Conservation (phyloP, 768 basidiomycete species). For the Podaxis sp. region DNA sequence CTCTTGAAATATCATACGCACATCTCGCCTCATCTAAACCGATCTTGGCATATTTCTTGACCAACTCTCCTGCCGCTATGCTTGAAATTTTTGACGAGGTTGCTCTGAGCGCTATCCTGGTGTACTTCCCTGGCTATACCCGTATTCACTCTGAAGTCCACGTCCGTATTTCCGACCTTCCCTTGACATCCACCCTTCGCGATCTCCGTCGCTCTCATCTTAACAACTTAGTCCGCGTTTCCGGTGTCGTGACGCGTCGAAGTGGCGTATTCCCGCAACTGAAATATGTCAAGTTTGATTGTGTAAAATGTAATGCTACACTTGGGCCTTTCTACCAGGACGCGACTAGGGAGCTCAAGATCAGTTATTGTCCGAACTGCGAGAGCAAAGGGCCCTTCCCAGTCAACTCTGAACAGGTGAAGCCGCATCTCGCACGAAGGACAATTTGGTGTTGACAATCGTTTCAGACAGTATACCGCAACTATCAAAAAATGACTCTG, state of each 20-base stretch:
- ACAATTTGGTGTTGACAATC: background rate
- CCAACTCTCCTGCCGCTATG: slow-evolving; percentile 92
- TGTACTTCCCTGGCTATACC: slow-evolving; percentile 94
- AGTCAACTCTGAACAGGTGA: slow-evolving; percentile 93
- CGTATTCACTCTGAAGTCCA: slow-evolving; percentile 98
- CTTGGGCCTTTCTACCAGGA: slow-evolving; percentile 99
- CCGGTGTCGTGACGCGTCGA: slow-evolving; percentile 93
- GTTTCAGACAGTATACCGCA: slow-evolving; percentile 89
- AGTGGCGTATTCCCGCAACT: slow-evolving; percentile 99
- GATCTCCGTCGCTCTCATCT: slow-evolving; percentile 91
- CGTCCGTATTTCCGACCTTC: slow-evolving; percentile 93
- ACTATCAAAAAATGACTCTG: slow-evolving; percentile 98
- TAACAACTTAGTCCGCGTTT: slow-evolving; percentile 93
- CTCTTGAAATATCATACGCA: slow-evolving; percentile 95
- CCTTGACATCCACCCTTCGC: slow-evolving; percentile 84
- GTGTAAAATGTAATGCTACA: slow-evolving; percentile 89
- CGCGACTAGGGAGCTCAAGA: slow-evolving; percentile 88
- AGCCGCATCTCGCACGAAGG: slow-evolving; percentile 15
- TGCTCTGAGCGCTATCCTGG: slow-evolving; percentile 89
- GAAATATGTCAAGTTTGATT: slow-evolving; percentile 99
- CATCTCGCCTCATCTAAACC: slow-evolving; percentile 92
- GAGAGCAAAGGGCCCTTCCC: slow-evolving; percentile 94
- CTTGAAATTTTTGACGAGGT: slow-evolving; percentile 94
- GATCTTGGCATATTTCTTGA: slow-evolving; percentile 95
- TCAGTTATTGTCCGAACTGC: slow-evolving; percentile 93